Evolutionary conservation across 2,329 filamentous ascomycete genomes (phyloP).

Genomic region (Fragosphaeria purpurea): DNA sequence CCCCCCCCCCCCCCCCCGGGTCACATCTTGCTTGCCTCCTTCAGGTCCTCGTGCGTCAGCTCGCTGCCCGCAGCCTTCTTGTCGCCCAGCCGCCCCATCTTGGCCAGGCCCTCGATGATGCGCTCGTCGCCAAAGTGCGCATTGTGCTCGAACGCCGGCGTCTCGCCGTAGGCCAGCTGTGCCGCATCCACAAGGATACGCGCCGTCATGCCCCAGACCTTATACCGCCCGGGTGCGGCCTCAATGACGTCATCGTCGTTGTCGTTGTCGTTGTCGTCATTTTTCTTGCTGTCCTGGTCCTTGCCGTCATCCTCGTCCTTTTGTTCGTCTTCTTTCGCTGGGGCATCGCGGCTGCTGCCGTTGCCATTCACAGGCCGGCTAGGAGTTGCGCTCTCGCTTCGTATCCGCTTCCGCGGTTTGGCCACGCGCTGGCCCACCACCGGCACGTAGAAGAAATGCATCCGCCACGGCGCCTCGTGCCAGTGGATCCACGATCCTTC

Average conservation of each 20-base stretch:
- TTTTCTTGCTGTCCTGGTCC: conserved; percentile 1
- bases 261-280: conserved; percentile 17
- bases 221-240: conserved; percentile 50
- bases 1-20: no score
- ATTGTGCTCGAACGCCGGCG: conserved; percentile 73
- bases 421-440: conserved; percentile 60
- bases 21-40: conserved; percentile 30
- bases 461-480: conserved; percentile 67
- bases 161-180: conserved; percentile 68
- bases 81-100: conserved; percentile 34
- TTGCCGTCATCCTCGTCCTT: conserved; percentile 4
- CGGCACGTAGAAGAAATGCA: conserved; percentile 91
- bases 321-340: no score
- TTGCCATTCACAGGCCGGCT: neutral
- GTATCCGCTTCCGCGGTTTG: conserved; percentile 34
- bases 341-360: neutral
- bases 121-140: conserved; percentile 41
- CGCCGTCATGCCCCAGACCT: conserved; percentile 93
- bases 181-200: conserved; percentile 83
- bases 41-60: conserved; percentile 24
- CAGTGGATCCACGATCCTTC: conserved; percentile 71
- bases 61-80: conserved; percentile 30
- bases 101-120: conserved; percentile 36
- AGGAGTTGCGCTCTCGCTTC: neutral
- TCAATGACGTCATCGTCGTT: conserved; percentile 21